Evolutionary conservation across 1,284 basidiomycete species (phyloP), one percentile per base, ranked within the genome.

Genomic region (Boletellus deceptivus): DNA sequence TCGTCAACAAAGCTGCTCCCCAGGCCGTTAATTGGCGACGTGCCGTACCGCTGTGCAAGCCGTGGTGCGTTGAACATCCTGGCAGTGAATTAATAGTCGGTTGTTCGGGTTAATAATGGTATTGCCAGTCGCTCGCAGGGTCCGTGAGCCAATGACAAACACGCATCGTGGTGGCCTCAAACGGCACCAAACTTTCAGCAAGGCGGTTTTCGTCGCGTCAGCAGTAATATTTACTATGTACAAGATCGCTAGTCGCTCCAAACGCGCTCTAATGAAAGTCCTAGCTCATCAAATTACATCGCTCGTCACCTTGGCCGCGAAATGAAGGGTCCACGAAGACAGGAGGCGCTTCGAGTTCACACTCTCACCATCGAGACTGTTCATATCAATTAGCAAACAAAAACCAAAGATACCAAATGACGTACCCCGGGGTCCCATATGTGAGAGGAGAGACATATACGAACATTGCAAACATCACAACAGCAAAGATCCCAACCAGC

Each of bases 381-480:
- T 58, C 50, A 42, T n/a, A 46, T 50, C 16, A 24, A 36, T 55
- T 2, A 57, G 35, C 40, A n/a, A 56, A 49, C 55, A 22, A 55
- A 24, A 38, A 46, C 35, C 38, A 46, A 24, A 46, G 53, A 37
- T 13, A 40, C 4, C 37, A 18, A 54, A 36, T 43, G 2, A 78
- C 89, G 65, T 72, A 93, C 91, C 92, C 89, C 56, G 91, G 89
- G 24, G 88, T 89, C 43, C 93, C 95, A 68, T 95, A 98, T 10
- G 94, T 97, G 61, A 98, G 74, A 35, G 94, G 94, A 22, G 89
- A 79, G 48, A 94, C 74, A 75, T 82, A 97, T 40, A 81, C 58
- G 60, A 86, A 93, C 73, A 86, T 77, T 38, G 73, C 73, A 52
- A 93, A 78, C 69, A 93, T 72, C 35, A 78, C 57, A 37, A 90